Base-by-base conservation (phyloP, 2,329 filamentous ascomycete genomes). In the Alternaria consortialis region DNA sequence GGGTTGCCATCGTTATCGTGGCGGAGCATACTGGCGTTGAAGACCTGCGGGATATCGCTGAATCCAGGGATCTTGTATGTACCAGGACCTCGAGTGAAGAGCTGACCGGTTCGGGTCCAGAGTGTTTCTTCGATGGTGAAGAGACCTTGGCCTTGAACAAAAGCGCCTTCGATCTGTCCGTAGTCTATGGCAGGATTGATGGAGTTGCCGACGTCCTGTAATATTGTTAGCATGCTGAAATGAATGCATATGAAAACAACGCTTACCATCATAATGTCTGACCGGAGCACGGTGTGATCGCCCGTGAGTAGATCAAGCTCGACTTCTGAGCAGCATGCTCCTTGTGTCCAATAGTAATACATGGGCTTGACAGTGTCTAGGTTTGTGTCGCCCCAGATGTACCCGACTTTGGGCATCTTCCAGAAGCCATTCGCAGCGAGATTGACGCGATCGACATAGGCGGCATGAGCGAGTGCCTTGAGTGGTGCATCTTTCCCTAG, bases 281-380 rank as follows among this genome's bases (percentile, higher is more conserved):
- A 91, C 17, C 93, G 88, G 8, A 93, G 79, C 60, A 92, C 93
- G 0, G 94, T 97, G 91, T 92, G 97, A 61, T 94, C 91, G 36
- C 94, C 94, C 0, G 94, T 98, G 20, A 99, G 82, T 0, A 92
- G 91, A 78, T 99, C 95, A 44, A 98, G 83, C 79, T 97, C 92
- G 4, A 97, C 93, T 79, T 97, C 94, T 2, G 93, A 90, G 0
- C 91, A 90, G 0, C 93, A 88, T 3, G 97, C 93, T 54, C 94
- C 94, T 80, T 79, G 76, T 0, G 95, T 98, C 81, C 97, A 98
- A 84, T 99, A 99, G 82, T 94, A 98, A 84, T 93, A 98, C 93
- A 98, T 96, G 76, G 89, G 46, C 63, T 78, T 78, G 6, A 74
- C 74, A 0, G 74, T 77, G 7, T 74, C 69, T 12, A 50, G 46